Percentiles rank a stretch among this genome's conserved stretches.
These are phyloP conservation scores for Gossypium davidsonii DNA, from an alignment of 441 rosid species.

Conservation along the genomic window DNA sequence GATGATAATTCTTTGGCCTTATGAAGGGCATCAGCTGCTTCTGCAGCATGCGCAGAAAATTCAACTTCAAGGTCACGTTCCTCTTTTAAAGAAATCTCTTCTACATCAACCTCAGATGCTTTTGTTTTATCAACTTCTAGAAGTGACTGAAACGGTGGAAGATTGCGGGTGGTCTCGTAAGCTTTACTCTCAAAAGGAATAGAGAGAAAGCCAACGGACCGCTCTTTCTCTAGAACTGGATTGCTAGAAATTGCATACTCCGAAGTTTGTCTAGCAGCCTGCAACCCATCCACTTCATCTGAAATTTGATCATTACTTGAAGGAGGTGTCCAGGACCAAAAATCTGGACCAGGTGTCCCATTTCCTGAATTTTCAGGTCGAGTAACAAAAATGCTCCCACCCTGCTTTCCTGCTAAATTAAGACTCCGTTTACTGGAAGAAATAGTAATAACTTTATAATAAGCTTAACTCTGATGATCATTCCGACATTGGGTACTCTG, in stretches of 20 bases:
- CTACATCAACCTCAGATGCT: slow-evolving; percentile 25
- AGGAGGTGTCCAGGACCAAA: slow-evolving; percentile 94
- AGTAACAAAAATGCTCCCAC: slow-evolving; percentile 36
- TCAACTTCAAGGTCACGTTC: slow-evolving; percentile 39
- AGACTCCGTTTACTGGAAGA: background rate
- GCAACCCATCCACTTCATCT: slow-evolving; percentile 20
- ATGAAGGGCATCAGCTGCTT: slow-evolving; percentile 65
- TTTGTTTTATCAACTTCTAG: slow-evolving; percentile 41
- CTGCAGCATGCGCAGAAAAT: slow-evolving; percentile 62
- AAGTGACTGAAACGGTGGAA: slow-evolving; percentile 73
- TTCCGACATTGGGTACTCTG: background rate
- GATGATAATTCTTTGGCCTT: slow-evolving; percentile 39
- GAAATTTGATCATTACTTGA: slow-evolving; percentile 23
- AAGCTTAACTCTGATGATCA: background rate
- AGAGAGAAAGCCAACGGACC: slow-evolving; percentile 43
- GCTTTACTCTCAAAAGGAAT: slow-evolving; percentile 76
- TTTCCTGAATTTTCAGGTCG: slow-evolving; percentile 36
- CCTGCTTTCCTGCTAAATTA: slow-evolving; percentile 33
- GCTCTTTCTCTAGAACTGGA: slow-evolving; percentile 57
- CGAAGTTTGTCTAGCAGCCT: slow-evolving; percentile 25
- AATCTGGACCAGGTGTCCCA: slow-evolving; percentile 84
- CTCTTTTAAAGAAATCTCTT: slow-evolving; percentile 26
- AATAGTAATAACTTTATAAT: background rate
- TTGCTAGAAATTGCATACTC: slow-evolving; percentile 28
- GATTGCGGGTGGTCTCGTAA: slow-evolving; percentile 26